Base-by-base conservation (phyloP, 345 rosid species). In the Eucalyptus fibrosa region DNA sequence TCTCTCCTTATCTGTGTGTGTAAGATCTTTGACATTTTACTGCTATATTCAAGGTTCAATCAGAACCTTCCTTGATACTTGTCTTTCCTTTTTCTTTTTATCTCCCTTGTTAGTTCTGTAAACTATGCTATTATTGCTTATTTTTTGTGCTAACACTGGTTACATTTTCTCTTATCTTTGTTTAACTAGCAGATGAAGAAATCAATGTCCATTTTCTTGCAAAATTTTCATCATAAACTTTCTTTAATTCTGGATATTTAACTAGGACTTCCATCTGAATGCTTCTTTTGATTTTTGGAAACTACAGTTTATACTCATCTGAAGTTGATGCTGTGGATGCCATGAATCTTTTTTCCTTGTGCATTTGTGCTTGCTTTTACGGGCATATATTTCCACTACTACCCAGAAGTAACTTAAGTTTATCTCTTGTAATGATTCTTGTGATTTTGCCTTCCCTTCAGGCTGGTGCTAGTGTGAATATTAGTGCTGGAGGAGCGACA, bases 401-500 rank as follows among this genome's bases (percentile, higher is more conserved):
- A 32, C 44, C 12, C 82, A 17, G 44, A 72, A 72, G 44, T 72
- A 72, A 69, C 42, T 72, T 32, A 67, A 67, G 23, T 67, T 72
- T 12, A 77, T 40, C 53, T 50, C 85, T 55, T 88, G 4, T 17
- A 40, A 24, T 50, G 19, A 69, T 69, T 65, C 88, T 82, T 91
- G 14, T 59, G 67, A 89, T 49, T 89, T 80, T 77, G 89, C n/a
- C 45, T 69, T 83, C 45, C 88, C n/a, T 90, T 91, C 93, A 97
- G 99, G 97, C 95, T 12, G 98, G 97, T 91, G 99, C 97, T 83
- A 93, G 94, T 77, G 99, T 94, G 81, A 96, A 97, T 87, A 90
- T 95, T 88, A 89, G 88, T 90, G 96, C 98, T 91, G 98, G 98
- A 91, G 99, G 99, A 89, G 97, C 98, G 87, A 97, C 98, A 67